These are phyloP conservation scores for Lepraria neglecta DNA, from an alignment of 495 filamentous ascomycete genomes.

Conservation along the genomic window DNA sequence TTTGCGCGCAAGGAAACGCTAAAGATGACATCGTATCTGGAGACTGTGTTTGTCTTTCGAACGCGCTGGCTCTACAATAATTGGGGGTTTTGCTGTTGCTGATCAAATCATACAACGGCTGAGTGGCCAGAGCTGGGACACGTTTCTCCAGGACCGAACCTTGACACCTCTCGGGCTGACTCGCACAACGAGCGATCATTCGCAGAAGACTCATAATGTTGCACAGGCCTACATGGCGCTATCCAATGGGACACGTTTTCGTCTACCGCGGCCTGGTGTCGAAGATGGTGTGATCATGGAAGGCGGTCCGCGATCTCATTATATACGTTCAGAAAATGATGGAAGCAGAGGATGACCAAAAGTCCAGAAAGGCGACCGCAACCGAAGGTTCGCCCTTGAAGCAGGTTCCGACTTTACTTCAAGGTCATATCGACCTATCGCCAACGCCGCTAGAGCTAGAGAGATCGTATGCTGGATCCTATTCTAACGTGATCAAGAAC, in stretches of 20 bases:
- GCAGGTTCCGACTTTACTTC: neutral
- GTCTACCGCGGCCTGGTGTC: neutral
- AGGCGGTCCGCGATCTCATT: conserved; percentile 16
- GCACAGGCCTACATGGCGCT: conserved; percentile 18
- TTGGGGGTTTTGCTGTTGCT: conserved; percentile 42
- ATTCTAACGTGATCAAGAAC: neutral
- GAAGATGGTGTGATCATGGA: conserved; percentile 3
- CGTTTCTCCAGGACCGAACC: conserved; percentile 38
- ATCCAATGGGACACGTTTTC: conserved; percentile 11
- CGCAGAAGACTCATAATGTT: conserved; percentile 6
- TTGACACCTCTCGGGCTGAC: conserved; percentile 40
- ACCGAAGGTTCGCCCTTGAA: neutral
- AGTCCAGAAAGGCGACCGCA: neutral
- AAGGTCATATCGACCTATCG: neutral
- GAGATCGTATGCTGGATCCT: conserved; percentile 13
- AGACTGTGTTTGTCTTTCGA: conserved; percentile 37
- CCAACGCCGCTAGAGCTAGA: neutral
- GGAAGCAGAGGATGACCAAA: neutral
- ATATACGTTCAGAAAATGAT: neutral
- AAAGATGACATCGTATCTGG: conserved; percentile 35
- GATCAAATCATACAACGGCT: conserved; percentile 40
- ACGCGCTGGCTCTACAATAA: conserved; percentile 40
- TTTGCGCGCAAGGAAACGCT: conserved; percentile 11
- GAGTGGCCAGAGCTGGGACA: conserved; percentile 37
- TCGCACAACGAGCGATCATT: neutral